A percentile compares a stretch with the other conserved stretches of the same genome.
These are phyloP conservation scores for Debaryomyces subglobosus DNA, from an alignment of 1,139 yeast species.

Conservation along the genomic window DNA sequence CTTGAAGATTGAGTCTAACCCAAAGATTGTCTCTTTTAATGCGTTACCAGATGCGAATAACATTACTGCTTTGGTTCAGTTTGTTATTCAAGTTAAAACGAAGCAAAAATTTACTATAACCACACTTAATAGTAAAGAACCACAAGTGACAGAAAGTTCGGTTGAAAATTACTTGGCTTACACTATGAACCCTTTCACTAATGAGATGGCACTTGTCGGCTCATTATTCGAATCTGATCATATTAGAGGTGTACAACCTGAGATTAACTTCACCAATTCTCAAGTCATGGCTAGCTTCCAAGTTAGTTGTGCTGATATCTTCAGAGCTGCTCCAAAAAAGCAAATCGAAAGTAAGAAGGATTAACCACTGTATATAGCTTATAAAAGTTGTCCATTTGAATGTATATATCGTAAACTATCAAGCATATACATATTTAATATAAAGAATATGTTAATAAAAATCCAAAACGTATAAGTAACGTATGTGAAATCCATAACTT, in stretches of 20 bases:
- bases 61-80: conserved; percentile 69
- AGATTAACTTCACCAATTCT: conserved; percentile 26
- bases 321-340: conserved; percentile 22
- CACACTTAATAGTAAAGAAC: conserved; percentile 41
- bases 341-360: conserved; percentile 1
- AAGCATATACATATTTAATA: conserved; percentile 4
- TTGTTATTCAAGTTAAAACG: conserved; percentile 76
- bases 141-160: conserved; percentile 50
- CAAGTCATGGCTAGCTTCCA: conserved; percentile 31
- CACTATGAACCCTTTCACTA: conserved; percentile 71
- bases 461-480: neutral
- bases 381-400: conserved; percentile 1
- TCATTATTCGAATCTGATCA: conserved; percentile 73
- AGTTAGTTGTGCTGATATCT: conserved; percentile 32
- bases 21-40: conserved; percentile 68
- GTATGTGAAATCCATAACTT: neutral
- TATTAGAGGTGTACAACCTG: conserved; percentile 39
- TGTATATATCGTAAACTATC: conserved; percentile 4
- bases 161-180: conserved; percentile 77
- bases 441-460: conserved; percentile 1
- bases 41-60: conserved; percentile 67
- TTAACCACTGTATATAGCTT: conserved; percentile 6
- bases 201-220: conserved; percentile 72
- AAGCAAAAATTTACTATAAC: conserved; percentile 64
- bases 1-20: conserved; percentile 66